Conservation (phyloP, 2,329 filamentous ascomycete species). For the Diatrype stigma region DNA sequence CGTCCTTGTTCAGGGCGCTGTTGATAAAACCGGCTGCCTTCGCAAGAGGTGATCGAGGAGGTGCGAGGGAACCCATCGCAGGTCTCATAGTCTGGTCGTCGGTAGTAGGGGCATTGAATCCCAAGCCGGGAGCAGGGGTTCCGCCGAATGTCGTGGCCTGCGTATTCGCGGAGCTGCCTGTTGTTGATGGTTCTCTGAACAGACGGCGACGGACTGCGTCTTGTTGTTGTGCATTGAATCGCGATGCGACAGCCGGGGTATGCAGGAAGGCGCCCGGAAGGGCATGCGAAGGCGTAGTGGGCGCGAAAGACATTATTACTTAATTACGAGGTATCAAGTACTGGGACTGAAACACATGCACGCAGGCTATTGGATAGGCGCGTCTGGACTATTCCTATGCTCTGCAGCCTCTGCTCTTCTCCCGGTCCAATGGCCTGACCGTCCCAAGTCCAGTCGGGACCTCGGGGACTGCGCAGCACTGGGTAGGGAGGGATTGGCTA, state of each 20-base stretch:
- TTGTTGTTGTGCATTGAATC: slow-evolving; percentile 36
- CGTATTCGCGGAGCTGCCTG: slow-evolving; percentile 9
- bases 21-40: slow-evolving; percentile 84
- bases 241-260: slow-evolving; percentile 61
- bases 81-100: slow-evolving; percentile 21
- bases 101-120: slow-evolving; percentile 13
- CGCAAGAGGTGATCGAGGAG: slow-evolving; percentile 53
- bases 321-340: not conserved
- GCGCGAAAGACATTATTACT: slow-evolving; percentile 49
- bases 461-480: not conserved
- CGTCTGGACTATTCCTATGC: not conserved
- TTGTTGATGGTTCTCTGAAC: slow-evolving; percentile 33
- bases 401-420: not conserved
- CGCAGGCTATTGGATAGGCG: not conserved
- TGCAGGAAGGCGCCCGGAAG: slow-evolving; percentile 73
- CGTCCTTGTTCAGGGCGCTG: slow-evolving; percentile 68
- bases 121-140: slow-evolving; percentile 12
- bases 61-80: slow-evolving; percentile 26
- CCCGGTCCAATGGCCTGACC: slow-evolving; percentile 11
- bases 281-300: slow-evolving; percentile 64
- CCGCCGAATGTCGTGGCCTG: slow-evolving; percentile 13
- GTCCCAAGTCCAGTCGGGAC: not conserved
- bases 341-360: too few species aligned
- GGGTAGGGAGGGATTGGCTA: not conserved
- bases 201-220: slow-evolving; percentile 48